Evolutionary conservation across 345 rosid species (phyloP), one percentile per base, ranked within the genome.

Genomic region (Salix viminalis): DNA sequence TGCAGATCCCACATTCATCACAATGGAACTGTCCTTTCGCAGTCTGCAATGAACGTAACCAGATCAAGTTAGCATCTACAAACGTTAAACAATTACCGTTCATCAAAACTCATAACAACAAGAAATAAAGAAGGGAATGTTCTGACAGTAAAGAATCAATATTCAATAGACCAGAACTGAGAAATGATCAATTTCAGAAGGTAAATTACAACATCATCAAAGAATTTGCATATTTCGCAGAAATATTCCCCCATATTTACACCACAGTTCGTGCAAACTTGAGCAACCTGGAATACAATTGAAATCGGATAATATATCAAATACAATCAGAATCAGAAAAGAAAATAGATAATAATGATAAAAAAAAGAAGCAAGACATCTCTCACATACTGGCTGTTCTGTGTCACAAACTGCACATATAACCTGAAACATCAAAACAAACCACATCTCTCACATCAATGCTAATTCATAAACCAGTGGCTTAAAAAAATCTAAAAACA

Each of bases 241-340:
- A 91, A 93, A 79, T 92, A 96, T 78, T 91, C 98, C 81, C 98
- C 99, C 99, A 96, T 92, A 81, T 86, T 91, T 83, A 96, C 92
- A n/a, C 99, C 99, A 75, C 99, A 96, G 84, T 96, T 96, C 19
- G 95, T 79, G 79, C 99, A 96, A 80, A 91, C 88, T 86, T 82
- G 90, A 77, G 84, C 88, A 79, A 79, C 91, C 99, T 93, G 84
- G 54, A 75, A 80, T 24, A 66, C 16, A 72, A 37, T 54, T 54
- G 32, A 76, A 64, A 73, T 61, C 41, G 19, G 73, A 10, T 67
- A 26, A 36, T 74, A 56, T 13, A 56, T 60, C 32, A 77, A 41
- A 10, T 12, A 46, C 18, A 46, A 46, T 14, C 23, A 46, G 60
- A 44, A 61, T 19, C 5, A 68, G 32, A 73, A 66, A 7, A 5